These are phyloP conservation scores for Fusarium setosum DNA, from an alignment of 2,329 filamentous ascomycete species.

Conservation along the genomic window DNA sequence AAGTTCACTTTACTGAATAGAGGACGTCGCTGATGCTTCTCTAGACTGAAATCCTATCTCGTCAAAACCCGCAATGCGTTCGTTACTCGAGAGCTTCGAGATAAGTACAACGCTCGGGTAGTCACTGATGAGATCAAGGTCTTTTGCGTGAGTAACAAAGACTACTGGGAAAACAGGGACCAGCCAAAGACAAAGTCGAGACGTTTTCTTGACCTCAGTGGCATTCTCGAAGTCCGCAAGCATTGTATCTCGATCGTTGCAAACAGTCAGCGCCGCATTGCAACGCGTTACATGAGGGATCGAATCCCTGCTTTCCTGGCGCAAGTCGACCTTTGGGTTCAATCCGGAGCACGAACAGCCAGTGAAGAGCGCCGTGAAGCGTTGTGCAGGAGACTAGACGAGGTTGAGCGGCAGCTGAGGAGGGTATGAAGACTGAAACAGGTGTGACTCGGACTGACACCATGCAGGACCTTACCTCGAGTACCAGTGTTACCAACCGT, in stretches of 20 bases:
- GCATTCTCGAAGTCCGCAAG: conserved; percentile 53
- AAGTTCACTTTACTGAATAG: too few species aligned
- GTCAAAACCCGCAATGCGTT: conserved; percentile 52
- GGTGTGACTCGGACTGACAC: conserved; percentile 1
- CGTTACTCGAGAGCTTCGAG: conserved; percentile 44
- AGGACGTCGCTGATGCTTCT: not conserved
- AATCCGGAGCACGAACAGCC: conserved; percentile 52
- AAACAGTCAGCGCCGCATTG: conserved; percentile 52
- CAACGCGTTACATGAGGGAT: conserved; percentile 51
- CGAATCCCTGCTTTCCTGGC: conserved; percentile 55
- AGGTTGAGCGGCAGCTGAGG: conserved; percentile 46
- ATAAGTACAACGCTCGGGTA: conserved; percentile 43
- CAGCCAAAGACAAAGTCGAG: conserved; percentile 18
- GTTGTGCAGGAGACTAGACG: conserved; percentile 47
- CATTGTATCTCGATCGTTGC: conserved; percentile 59
- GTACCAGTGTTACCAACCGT: not conserved
- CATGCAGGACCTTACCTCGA: conserved; percentile 40
- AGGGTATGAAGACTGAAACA: conserved; percentile 38
- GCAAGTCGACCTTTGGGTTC: conserved; percentile 56
- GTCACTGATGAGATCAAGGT: conserved; percentile 43
- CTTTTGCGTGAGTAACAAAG: conserved; percentile 58
- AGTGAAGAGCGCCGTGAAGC: conserved; percentile 50
- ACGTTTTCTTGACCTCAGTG: conserved; percentile 53
- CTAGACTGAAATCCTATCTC: conserved; percentile 48
- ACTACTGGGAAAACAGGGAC: conserved; percentile 54